These are phyloP conservation scores for Erigeron philadelphicus DNA, from an alignment of 140 eudicot species.

Conservation along the genomic window DNA sequence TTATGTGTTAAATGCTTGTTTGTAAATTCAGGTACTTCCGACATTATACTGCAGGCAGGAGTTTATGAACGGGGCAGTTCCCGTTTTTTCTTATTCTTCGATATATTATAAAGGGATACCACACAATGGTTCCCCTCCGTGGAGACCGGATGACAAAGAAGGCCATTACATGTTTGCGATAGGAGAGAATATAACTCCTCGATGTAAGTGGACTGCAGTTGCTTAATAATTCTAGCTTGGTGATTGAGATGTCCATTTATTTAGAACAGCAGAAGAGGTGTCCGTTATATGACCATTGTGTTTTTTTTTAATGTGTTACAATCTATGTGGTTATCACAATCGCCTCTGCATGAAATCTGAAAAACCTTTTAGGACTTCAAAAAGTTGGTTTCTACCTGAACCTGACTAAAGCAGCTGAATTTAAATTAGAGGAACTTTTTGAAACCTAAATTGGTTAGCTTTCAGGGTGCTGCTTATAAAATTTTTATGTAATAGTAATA, in stretches of 20 bases:
- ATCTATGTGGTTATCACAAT: not conserved
- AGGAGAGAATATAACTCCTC: slow-evolving; percentile 84
- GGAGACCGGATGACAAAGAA: slow-evolving; percentile 90
- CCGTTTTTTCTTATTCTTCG: slow-evolving; percentile 68
- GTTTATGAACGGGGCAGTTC: slow-evolving; percentile 44
- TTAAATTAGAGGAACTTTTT: not conserved
- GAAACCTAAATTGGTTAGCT: not conserved
- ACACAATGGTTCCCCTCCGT: slow-evolving; percentile 79
- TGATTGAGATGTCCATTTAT: not conserved
- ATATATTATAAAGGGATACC: slow-evolving; percentile 74
- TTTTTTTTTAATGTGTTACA: not conserved
- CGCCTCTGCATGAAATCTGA: not conserved
- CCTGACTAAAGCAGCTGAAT: not conserved
- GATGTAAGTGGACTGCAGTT: slow-evolving; percentile 55
- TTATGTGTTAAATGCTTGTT: slow-evolving; percentile 10
- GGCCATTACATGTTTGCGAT: slow-evolving; percentile 78
- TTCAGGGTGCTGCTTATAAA: not conserved
- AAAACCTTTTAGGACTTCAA: not conserved
- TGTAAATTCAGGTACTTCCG: slow-evolving; percentile 59
- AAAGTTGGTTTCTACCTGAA: not conserved
- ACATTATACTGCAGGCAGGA: slow-evolving; percentile 69
- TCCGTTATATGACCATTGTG: not conserved
- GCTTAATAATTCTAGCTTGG: not conserved
- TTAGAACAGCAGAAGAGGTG: not conserved
- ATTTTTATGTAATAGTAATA: not conserved